phyloP scores from a whole-genome alignment of 2,329 filamentous ascomycete genomes.

The Penicillium sp. region DNA sequence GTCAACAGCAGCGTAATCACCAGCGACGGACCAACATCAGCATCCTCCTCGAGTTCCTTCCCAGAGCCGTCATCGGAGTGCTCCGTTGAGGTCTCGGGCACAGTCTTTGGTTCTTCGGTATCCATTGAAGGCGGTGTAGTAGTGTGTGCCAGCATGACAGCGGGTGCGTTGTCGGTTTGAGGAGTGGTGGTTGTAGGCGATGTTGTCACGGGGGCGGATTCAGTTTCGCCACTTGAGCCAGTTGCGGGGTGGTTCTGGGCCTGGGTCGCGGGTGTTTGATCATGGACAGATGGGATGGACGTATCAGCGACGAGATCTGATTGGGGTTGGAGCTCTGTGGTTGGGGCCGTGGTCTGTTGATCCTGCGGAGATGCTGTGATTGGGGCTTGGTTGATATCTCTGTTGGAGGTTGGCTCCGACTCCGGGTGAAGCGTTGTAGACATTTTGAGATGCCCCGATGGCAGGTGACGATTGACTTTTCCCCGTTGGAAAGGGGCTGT shows the following conservation, averaged over 20 bases:
- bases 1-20: constrained; percentile 78
- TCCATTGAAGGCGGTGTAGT: constrained; percentile 21
- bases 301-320: constrained; percentile 15
- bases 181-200: constrained; percentile 11
- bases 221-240: constrained; percentile 22
- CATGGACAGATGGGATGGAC: constrained; percentile 11
- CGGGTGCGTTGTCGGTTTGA: constrained; percentile 14
- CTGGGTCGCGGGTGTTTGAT: constrained; percentile 11
- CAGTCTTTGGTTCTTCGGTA: constrained; percentile 27
- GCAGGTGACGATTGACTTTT: constrained; percentile 17
- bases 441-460: constrained; percentile 21
- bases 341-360: constrained; percentile 9
- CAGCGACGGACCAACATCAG: constrained; percentile 38
- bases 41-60: constrained; percentile 41
- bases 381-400: constrained; percentile 13
- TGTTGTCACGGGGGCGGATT: constrained; percentile 20
- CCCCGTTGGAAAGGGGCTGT: background rate
- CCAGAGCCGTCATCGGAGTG: constrained; percentile 28
- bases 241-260: constrained; percentile 24
- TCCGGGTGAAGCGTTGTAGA: constrained; percentile 27
- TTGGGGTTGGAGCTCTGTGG: constrained; percentile 4
- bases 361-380: constrained; percentile 16
- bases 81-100: constrained; percentile 23
- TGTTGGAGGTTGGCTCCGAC: constrained; percentile 22
- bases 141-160: constrained; percentile 14